Percentiles rank a stretch among this genome's conserved stretches.
Conservation (phyloP, 2,329 filamentous ascomycete species). For the Arthroderma sp. region DNA sequence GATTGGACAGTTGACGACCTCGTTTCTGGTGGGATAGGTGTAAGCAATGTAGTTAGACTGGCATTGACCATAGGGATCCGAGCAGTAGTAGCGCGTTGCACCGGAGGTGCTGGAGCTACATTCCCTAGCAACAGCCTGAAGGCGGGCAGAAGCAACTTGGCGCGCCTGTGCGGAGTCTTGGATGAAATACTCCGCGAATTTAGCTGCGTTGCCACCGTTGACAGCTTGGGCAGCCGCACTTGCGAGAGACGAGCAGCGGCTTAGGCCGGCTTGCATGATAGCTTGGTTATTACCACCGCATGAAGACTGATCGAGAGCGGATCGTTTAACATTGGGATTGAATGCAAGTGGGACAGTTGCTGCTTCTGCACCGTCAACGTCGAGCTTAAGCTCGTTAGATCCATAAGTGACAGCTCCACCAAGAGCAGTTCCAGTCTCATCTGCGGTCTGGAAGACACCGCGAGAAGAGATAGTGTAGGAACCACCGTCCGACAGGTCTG, state of each 20-base stretch:
- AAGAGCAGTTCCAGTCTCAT: slow-evolving; percentile 34
- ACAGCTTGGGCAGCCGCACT: slow-evolving; percentile 39
- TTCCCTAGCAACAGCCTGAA: slow-evolving; percentile 43
- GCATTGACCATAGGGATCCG: slow-evolving; percentile 45
- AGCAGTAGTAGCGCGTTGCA: slow-evolving; percentile 45
- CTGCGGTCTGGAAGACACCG: slow-evolving; percentile 4
- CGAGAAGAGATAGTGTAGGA: slow-evolving; percentile 3
- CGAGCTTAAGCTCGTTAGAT: slow-evolving; percentile 46
- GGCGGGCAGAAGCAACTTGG: slow-evolving; percentile 37
- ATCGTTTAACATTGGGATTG: slow-evolving; percentile 12
- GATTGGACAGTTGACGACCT: slow-evolving; percentile 50
- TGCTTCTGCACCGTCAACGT: slow-evolving; percentile 46
- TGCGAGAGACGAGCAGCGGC: slow-evolving; percentile 41
- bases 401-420: slow-evolving; percentile 42
- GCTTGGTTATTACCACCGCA: slow-evolving; percentile 39
- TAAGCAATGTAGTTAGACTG: slow-evolving; percentile 44
- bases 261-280: slow-evolving; percentile 39
- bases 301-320: slow-evolving; percentile 29
- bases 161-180: slow-evolving; percentile 35
- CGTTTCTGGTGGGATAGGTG: slow-evolving; percentile 41
- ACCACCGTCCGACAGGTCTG: slow-evolving; percentile 6
- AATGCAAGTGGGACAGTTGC: slow-evolving; percentile 37
- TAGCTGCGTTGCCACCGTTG: slow-evolving; percentile 24
- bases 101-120: slow-evolving; percentile 40
- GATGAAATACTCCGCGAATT: slow-evolving; percentile 53